phyloP scores from a whole-genome alignment of 1,284 basidiomycete genomes.

The Puccinia horiana region DNA sequence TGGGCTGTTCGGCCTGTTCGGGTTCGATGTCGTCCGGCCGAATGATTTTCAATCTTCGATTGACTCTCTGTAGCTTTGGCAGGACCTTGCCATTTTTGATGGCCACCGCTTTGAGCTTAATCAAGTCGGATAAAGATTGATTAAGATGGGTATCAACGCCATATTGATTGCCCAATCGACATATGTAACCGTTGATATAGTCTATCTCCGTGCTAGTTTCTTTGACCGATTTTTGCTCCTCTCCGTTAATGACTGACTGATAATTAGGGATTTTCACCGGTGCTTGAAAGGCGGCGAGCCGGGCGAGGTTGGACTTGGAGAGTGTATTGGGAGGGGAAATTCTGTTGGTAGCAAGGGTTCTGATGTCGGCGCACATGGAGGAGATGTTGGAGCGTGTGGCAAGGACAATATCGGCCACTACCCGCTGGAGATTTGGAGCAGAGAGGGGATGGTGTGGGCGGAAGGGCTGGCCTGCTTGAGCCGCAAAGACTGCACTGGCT shows the following conservation, averaged over 20 bases:
- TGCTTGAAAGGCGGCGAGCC: background rate
- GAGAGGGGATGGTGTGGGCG: constrained; percentile 54
- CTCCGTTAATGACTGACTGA: constrained; percentile 64
- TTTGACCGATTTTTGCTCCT: background rate
- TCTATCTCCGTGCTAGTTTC: constrained; percentile 60
- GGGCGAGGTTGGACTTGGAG: constrained; percentile 2
- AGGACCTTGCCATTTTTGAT: constrained; percentile 16
- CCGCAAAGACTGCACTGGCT: constrained; percentile 54
- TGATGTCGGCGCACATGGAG: constrained; percentile 71
- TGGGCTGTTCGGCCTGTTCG: no score
- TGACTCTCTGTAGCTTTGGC: constrained; percentile 5
- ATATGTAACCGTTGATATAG: constrained; percentile 82
- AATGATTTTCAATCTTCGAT: constrained; percentile 14
- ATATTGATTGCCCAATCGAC: constrained; percentile 68
- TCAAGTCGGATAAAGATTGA: constrained; percentile 67
- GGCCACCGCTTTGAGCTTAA: constrained; percentile 62
- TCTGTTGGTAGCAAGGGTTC: constrained; percentile 18
- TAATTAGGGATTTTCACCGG: constrained; percentile 64
- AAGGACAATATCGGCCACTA: constrained; percentile 66
- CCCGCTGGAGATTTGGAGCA: constrained; percentile 57
- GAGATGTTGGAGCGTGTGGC: constrained; percentile 70
- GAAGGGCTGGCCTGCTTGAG: constrained; percentile 50
- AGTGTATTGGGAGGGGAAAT: constrained; percentile 9
- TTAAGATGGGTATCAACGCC: constrained; percentile 69
- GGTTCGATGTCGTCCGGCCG: background rate